Evolutionary conservation across 176 grass and related monocot species (phyloP), one percentile per base, ranked within the genome.

Genomic region (Poa annua): DNA sequence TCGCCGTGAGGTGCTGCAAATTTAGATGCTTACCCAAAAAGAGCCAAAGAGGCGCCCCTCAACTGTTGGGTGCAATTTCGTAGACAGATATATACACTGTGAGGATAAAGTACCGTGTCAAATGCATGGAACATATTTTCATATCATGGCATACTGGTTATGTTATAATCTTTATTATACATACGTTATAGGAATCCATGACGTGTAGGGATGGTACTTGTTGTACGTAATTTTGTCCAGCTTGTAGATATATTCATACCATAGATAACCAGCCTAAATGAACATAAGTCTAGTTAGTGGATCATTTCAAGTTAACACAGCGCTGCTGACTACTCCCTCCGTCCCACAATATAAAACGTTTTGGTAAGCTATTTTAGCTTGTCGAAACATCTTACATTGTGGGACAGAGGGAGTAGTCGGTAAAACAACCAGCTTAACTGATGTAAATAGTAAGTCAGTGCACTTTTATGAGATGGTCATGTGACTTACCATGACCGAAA

Each of bases 141-240:
- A 19, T 12, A 22, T 9, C 10, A 66, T 66, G 44, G 17, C 22
- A 70, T 44, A 85, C 44, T 52, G 19, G 52, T 41, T 25, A 86
- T 33, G 24, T 66, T 38, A 82, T 17, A 4, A 72, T 54, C 44
- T 19, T 55, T 39, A 13, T 52, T 22, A 78, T 76, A 87, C 91
- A 11, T 92, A 99, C 97, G 97, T 96, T 81, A 99, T 99, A 78
- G 97, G 97, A 78, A 99, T 99, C 97, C 97, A 99, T 76, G 97
- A 99, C 4, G 97, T 99, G 74, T 99, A 99, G 21, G 97, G 97
- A 92, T 99, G 97, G 74, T 90, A 99, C 66, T 96, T 99, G 63
- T 99, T 99, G 86, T 99, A 99, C 24, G 97, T 94, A 62, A 96
- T 63, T 84, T 89, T 99, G 57, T 99, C 96, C 17, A 99, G 87